Evolutionary conservation across 2,329 filamentous ascomycete genomes (phyloP), one percentile per base, ranked within the genome.

Genomic region (Cucurbitaria berberidis): DNA sequence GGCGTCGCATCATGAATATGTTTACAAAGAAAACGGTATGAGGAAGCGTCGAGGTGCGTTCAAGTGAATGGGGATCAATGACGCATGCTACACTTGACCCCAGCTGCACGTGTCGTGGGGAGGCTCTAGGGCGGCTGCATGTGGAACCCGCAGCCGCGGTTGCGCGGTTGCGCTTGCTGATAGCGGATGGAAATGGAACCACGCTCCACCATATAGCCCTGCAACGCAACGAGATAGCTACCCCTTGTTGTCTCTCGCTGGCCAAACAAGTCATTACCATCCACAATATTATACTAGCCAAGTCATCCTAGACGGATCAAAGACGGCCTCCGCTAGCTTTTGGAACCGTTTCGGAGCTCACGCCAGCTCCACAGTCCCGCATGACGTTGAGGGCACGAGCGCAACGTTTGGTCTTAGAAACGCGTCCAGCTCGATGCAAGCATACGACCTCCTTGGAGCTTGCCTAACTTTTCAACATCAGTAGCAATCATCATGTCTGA

Each of bases 361-460:
- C 51, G 44, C 50, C 51, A 49, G 45, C 51, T 60, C 45, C 48
- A 6, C 47, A 57, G 62, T 55, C 56, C 55, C 66, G 64, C 69
- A 74, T 74, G 71, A 74, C 72, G 69, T 68, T 67, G 59, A 45
- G 44, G 49, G 60, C 54, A 61, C 59, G 60, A 63, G 60, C 64
- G 63, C 45, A 47, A 48, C 48, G 30, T 52, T 53, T 53, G 55
- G 57, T 65, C 63, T 63, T 63, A 67, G 56, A 38, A 56, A 45
- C 57, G 53, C 50, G 35, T 41, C 57, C 56, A 55, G 47, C 53
- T 62, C 63, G 48, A 67, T 67, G 67, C 57, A 52, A 52, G 59
- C 66, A 66, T 64, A 57, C 66, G 63, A 67, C 61, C 50, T 49
- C 36, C 41, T 34, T 44, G 43, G 49, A 52, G 22, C 57, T 45